These are phyloP conservation scores for Phytopythium mirpurense DNA, from an alignment of 352 stramenopile species.

Conservation along the genomic window DNA sequence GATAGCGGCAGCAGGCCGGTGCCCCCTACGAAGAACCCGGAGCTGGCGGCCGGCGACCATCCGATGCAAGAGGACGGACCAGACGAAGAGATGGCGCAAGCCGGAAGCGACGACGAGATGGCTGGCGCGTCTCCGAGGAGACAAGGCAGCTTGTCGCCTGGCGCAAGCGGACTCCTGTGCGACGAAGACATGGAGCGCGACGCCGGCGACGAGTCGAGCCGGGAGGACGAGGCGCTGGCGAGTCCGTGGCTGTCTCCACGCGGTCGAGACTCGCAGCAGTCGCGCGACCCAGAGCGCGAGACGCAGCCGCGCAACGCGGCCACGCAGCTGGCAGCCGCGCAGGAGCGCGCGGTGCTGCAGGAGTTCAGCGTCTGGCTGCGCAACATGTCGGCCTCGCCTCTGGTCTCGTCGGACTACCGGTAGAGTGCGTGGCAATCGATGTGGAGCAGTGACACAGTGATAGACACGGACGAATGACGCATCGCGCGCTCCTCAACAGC, in stretches of 20 bases:
- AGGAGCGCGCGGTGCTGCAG: constrained; percentile 76
- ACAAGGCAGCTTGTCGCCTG: constrained; percentile 25
- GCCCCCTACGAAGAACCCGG: too few species aligned
- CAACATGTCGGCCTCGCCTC: constrained; percentile 27
- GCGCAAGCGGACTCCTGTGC: constrained; percentile 47
- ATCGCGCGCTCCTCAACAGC: background rate
- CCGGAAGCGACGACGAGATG: background rate
- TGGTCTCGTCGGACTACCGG: background rate
- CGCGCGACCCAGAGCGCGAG: background rate
- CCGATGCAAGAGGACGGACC: background rate
- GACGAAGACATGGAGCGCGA: constrained; percentile 60
- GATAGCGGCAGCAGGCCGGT: background rate
- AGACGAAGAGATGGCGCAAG: background rate
- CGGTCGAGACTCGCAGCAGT: constrained; percentile 1
- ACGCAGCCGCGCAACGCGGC: constrained; percentile 6
- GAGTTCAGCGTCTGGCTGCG: constrained; percentile 77
- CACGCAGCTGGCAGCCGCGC: constrained; percentile 27
- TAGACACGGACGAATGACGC: background rate
- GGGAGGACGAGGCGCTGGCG: background rate
- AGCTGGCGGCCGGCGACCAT: background rate
- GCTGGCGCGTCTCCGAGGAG: background rate
- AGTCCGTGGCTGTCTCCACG: constrained; percentile 1
- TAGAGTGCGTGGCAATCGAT: background rate
- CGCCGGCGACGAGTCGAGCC: constrained; percentile 10
- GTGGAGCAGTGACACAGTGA: background rate